Percentiles rank a stretch among this genome's conserved stretches.
Evolutionary conservation across 1,139 yeast species (phyloP).

Genomic region (Candida glucosophila): DNA sequence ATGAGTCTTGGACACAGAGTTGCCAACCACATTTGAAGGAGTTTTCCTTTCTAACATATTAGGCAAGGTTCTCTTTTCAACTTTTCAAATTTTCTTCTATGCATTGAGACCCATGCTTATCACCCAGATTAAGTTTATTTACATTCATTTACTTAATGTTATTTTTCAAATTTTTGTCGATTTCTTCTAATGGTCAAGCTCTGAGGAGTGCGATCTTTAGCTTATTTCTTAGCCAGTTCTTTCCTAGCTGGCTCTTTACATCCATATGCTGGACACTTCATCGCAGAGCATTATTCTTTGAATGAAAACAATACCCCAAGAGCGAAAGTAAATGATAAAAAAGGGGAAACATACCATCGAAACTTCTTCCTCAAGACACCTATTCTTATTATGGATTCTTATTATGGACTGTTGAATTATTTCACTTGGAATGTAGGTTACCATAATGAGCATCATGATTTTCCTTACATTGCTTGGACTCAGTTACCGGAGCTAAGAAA

Average conservation of each 20-base stretch:
- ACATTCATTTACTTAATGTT: conserved; percentile 65
- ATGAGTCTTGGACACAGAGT: conserved; percentile 75
- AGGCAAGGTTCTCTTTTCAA: conserved; percentile 87
- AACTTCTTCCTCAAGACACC: conserved; percentile 60
- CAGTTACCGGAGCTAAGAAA: conserved; percentile 55
- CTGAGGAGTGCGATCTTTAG: conserved; percentile 60
- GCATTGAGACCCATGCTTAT: conserved; percentile 87
- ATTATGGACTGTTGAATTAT: conserved; percentile 70
- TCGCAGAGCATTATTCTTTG: conserved; percentile 85
- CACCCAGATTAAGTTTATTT: conserved; percentile 65
- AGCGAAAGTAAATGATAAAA: conserved; percentile 6
- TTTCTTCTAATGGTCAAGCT: conserved; percentile 38
- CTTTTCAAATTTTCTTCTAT: conserved; percentile 81
- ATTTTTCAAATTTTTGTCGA: conserved; percentile 54
- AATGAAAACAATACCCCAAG: conserved; percentile 44
- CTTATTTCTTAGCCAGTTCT: conserved; percentile 66
- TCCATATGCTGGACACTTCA: conserved; percentile 92
- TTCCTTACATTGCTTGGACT: conserved; percentile 91
- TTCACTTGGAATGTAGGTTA: conserved; percentile 91
- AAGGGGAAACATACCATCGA: conserved; percentile 57
- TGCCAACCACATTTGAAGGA: conserved; percentile 78
- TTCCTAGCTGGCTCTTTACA: conserved; percentile 88
- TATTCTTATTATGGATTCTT: conserved; percentile 91
- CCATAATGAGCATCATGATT: conserved; percentile 93
- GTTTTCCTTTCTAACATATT: conserved; percentile 61